Percentiles rank a stretch among this genome's conserved stretches.
Conservation (phyloP, 2,329 filamentous ascomycete species). For the Pestalotiopsis sp. region DNA sequence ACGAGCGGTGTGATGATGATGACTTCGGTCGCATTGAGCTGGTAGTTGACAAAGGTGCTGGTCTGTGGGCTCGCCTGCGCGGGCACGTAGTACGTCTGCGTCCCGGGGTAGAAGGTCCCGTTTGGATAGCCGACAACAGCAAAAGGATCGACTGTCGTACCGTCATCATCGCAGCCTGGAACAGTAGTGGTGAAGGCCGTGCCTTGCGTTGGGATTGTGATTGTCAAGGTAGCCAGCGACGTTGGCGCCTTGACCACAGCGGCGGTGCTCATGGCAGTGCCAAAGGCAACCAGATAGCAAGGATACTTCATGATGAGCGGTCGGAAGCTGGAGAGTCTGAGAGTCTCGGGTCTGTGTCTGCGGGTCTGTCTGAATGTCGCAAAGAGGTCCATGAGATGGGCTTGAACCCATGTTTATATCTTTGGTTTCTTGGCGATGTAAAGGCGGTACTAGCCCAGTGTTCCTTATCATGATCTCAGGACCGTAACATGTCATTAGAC, state of each 20-base stretch:
- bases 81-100: conserved; percentile 13
- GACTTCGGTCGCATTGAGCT: conserved; percentile 16
- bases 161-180: conserved; percentile 13
- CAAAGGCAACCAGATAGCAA: neutral
- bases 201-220: conserved; percentile 14
- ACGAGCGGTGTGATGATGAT: conserved; percentile 11
- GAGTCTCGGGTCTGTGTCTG: too few relatives aligned
- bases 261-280: neutral
- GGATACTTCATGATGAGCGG: neutral
- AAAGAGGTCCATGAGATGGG: too few relatives aligned
- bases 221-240: conserved; percentile 8
- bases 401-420: too few relatives aligned
- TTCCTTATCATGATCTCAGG: too few relatives aligned
- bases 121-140: conserved; percentile 15
- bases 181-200: conserved; percentile 13
- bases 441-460: too few relatives aligned
- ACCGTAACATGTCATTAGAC: neutral
- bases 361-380: too few relatives aligned
- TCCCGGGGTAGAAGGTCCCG: conserved; percentile 16
- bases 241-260: conserved; percentile 1
- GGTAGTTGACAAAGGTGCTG: conserved; percentile 8
- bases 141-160: conserved; percentile 13
- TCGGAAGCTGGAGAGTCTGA: neutral
- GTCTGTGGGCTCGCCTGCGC: conserved; percentile 11
- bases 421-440: too few relatives aligned